Conservation (phyloP, 2,329 filamentous ascomycete genomes). For the Dissoconium aciculare region DNA sequence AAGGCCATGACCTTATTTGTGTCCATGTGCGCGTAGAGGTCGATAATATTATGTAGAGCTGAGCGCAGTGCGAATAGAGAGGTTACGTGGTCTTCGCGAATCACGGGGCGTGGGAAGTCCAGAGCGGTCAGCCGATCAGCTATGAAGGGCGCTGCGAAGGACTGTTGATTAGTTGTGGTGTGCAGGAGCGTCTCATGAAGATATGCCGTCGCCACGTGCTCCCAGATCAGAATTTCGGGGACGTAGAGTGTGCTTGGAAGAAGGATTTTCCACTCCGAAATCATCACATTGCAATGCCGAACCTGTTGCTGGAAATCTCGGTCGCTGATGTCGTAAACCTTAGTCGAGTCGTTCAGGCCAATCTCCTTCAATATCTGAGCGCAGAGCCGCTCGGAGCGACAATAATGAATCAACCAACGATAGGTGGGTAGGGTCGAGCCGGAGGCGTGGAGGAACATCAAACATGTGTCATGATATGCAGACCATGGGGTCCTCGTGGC, state of each 20-base stretch:
- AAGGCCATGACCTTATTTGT: constrained; percentile 9
- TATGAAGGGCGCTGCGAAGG: constrained; percentile 19
- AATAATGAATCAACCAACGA: constrained; percentile 14
- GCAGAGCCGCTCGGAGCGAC: constrained; percentile 14
- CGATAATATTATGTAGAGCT: constrained; percentile 14
- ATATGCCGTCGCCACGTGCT: constrained; percentile 16
- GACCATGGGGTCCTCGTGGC: constrained; percentile 9
- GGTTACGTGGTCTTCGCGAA: constrained; percentile 15
- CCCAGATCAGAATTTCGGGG: constrained; percentile 12
- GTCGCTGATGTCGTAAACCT: constrained; percentile 11
- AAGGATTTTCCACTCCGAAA: constrained; percentile 15
- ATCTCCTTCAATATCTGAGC: constrained; percentile 13
- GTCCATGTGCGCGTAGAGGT: constrained; percentile 10
- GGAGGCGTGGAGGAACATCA: constrained; percentile 12
- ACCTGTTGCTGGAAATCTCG: constrained; percentile 11
- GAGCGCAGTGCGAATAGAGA: constrained; percentile 13
- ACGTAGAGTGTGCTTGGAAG: constrained; percentile 10
- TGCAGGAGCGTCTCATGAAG: constrained; percentile 20
- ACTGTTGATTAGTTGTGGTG: constrained; percentile 18
- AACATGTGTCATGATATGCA: constrained; percentile 12
- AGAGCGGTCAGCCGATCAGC: constrained; percentile 16
- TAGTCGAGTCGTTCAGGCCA: constrained; percentile 8
- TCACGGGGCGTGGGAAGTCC: constrained; percentile 16
- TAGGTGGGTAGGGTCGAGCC: constrained; percentile 8
- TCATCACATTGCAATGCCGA: constrained; percentile 11